Evolutionary conservation across 2,329 filamentous ascomycete species (phyloP).

Genomic region (Aspergillus flavus): DNA sequence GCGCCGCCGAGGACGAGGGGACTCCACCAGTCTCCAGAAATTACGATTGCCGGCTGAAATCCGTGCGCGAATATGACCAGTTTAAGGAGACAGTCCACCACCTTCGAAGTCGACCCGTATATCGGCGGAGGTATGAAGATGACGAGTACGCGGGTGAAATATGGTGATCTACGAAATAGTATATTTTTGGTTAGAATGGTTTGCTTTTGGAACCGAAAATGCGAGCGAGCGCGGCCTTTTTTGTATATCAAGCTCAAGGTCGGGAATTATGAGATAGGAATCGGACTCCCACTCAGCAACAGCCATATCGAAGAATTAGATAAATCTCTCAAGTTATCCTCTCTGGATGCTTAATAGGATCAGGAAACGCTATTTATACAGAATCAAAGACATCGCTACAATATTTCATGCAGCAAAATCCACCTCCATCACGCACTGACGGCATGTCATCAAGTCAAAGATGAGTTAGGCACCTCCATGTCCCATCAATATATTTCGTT

Average conservation of each 20-base stretch:
- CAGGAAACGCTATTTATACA: constrained; percentile 14
- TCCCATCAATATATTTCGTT: constrained; percentile 2
- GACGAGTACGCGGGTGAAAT: constrained; percentile 11
- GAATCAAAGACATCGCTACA: constrained; percentile 7
- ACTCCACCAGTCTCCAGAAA: constrained; percentile 60
- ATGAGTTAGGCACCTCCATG: neutral
- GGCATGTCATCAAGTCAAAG: neutral
- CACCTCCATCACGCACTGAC: neutral
- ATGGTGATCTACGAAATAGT: constrained; percentile 6
- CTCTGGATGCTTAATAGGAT: neutral
- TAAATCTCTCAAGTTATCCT: neutral
- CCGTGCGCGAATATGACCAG: constrained; percentile 49
- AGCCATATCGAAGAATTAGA: neutral
- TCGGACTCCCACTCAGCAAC: neutral
- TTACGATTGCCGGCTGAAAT: constrained; percentile 62
- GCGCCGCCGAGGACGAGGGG: constrained; percentile 64
- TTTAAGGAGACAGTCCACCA: constrained; percentile 23
- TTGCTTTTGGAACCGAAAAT: neutral
- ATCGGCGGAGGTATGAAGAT: constrained; percentile 9
- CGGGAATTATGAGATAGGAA: neutral
- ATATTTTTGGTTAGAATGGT: neutral
- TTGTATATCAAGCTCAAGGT: neutral
- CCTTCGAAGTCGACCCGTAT: constrained; percentile 18
- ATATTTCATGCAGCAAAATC: constrained; percentile 1
- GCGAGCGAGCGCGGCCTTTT: neutral